A percentile compares a stretch with the other conserved stretches of the same genome.
These are phyloP conservation scores for Zymoseptoria ardabiliae DNA, from an alignment of 2,329 filamentous ascomycete genomes.

Conservation along the genomic window DNA sequence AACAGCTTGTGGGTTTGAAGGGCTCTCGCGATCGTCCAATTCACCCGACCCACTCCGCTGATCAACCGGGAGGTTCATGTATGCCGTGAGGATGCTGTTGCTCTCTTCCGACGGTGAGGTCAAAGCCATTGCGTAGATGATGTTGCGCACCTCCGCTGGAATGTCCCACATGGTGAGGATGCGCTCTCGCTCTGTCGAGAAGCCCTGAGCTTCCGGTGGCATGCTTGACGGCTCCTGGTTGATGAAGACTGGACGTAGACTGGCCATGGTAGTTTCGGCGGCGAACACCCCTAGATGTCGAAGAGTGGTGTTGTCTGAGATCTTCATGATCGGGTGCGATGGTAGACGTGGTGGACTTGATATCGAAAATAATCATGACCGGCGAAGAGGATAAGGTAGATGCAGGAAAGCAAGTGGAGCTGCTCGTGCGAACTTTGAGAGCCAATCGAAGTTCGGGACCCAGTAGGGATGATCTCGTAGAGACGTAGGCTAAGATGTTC, in stretches of 20 bases:
- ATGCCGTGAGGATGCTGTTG: not conserved
- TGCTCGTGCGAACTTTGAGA: not conserved
- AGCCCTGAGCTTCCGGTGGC: not conserved
- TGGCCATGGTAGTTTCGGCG: not conserved
- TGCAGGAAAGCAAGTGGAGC: not conserved
- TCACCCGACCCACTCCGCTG: too few species aligned
- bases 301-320: not conserved
- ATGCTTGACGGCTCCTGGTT: not conserved
- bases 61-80: not conserved
- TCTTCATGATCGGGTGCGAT: not conserved
- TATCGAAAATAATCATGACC: not conserved
- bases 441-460: not conserved
- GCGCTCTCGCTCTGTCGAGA: not conserved
- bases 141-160: not conserved
- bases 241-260: not conserved
- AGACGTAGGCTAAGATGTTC: not conserved
- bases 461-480: not conserved
- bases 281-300: not conserved
- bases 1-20: too few species aligned
- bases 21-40: too few species aligned
- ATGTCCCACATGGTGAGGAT: not conserved
- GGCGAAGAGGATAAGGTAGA: not conserved
- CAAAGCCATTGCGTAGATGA: not conserved
- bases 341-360: not conserved
- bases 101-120: not conserved